phyloP scores from a whole-genome alignment of 148 eudicot genomes.

The Persicaria maculosa region DNA sequence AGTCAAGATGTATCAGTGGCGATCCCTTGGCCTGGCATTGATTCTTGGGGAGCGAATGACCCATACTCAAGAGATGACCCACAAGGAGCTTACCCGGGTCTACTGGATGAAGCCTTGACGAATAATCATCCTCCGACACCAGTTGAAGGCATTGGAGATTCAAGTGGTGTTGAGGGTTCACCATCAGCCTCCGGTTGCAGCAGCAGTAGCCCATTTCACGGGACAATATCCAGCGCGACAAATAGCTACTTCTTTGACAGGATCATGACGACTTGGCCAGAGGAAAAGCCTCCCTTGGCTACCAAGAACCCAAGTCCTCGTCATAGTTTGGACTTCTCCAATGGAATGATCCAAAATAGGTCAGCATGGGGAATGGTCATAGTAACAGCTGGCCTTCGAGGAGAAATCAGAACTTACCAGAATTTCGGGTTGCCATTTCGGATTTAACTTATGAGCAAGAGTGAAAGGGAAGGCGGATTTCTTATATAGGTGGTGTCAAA shows the following conservation, averaged over 20 bases:
- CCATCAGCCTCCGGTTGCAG: constrained; percentile 34
- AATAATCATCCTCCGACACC: constrained; percentile 58
- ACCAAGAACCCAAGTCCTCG: constrained; percentile 56
- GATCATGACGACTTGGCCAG: constrained; percentile 4
- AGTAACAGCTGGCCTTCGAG: constrained; percentile 74
- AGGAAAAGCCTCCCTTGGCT: constrained; percentile 49
- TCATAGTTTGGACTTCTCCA: constrained; percentile 11
- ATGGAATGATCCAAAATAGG: neutral
- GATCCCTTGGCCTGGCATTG: constrained; percentile 67
- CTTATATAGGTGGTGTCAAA: constrained; percentile 14
- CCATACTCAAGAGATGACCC: constrained; percentile 25
- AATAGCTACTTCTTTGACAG: constrained; percentile 16
- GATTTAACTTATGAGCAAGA: constrained; percentile 22
- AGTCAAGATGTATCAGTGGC: constrained; percentile 80
- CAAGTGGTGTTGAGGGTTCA: constrained; percentile 32
- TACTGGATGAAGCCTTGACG: constrained; percentile 34
- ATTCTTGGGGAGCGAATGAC: constrained; percentile 32
- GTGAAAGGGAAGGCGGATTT: neutral
- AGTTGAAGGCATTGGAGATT: constrained; percentile 25
- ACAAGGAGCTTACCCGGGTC: constrained; percentile 22
- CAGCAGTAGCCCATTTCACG: constrained; percentile 50
- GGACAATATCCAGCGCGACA: constrained; percentile 38
- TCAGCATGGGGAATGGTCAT: constrained; percentile 88
- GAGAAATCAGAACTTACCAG: constrained; percentile 80
- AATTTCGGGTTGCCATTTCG: constrained; percentile 82